A percentile compares a stretch with the other conserved stretches of the same genome.
These are phyloP conservation scores for Rhodamnia rubescens DNA, from an alignment of 345 rosid genomes.

Conservation along the genomic window DNA sequence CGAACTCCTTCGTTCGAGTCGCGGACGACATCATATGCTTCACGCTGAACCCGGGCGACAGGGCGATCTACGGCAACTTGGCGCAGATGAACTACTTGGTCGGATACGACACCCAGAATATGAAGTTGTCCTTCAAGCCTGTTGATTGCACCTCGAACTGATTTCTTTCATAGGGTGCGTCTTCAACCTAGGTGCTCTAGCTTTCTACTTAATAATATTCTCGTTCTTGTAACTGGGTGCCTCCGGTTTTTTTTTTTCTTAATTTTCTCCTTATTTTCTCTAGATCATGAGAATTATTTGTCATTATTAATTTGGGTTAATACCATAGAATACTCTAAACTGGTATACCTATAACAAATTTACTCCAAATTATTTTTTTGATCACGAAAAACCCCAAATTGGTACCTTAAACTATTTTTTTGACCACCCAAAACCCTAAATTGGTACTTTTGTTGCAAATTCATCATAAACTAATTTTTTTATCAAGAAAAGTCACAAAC, in stretches of 20 bases:
- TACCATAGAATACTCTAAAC: no score
- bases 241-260: no score
- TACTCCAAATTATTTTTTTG: no score
- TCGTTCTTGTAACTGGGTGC: neutral
- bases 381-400: no score
- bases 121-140: constrained; percentile 27
- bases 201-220: neutral
- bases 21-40: constrained; percentile 21
- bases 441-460: no score
- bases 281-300: neutral
- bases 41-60: constrained; percentile 9
- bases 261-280: neutral
- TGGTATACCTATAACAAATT: no score
- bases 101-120: constrained; percentile 28
- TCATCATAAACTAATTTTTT: no score
- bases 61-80: constrained; percentile 28
- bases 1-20: constrained; percentile 21
- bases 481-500: no score
- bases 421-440: no score
- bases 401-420: no score
- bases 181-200: neutral
- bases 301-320: neutral
- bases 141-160: constrained; percentile 24
- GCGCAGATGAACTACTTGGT: constrained; percentile 34
- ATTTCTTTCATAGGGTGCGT: neutral